Conservation (phyloP, 371 early-diverging fungal genomes). For the Synchytrium microbalum region DNA sequence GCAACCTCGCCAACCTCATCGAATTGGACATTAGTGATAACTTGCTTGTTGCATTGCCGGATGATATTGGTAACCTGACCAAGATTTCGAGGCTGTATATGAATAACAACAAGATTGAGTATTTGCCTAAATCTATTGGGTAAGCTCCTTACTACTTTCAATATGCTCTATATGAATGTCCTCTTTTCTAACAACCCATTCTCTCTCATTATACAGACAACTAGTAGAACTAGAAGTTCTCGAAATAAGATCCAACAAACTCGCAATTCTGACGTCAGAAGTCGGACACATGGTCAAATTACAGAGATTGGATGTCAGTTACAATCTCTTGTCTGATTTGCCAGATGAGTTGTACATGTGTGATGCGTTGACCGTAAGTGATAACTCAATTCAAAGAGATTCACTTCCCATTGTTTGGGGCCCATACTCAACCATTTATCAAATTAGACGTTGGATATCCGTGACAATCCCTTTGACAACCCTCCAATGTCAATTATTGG, state of each 20-base stretch:
- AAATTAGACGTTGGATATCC: slow-evolving; percentile 23
- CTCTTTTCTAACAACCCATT: background rate
- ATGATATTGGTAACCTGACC: slow-evolving; percentile 53
- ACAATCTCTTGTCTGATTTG: slow-evolving; percentile 47
- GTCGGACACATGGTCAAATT: slow-evolving; percentile 26
- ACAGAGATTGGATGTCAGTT: slow-evolving; percentile 41
- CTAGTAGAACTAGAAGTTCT: slow-evolving; percentile 24
- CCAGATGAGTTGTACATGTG: slow-evolving; percentile 46
- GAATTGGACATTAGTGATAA: slow-evolving; percentile 55
- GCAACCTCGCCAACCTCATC: slow-evolving; percentile 43
- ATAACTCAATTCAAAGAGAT: slow-evolving; percentile 10
- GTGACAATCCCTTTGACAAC: slow-evolving; percentile 30
- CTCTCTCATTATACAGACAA: slow-evolving; percentile 10
- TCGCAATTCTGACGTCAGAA: slow-evolving; percentile 26
- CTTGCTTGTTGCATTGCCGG: slow-evolving; percentile 47
- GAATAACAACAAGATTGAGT: slow-evolving; percentile 38
- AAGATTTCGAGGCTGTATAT: slow-evolving; percentile 30
- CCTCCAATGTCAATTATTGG: slow-evolving; percentile 30
- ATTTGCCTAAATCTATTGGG: slow-evolving; percentile 30
- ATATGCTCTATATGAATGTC: background rate
- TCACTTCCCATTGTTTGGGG: background rate
- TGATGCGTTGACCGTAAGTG: slow-evolving; percentile 23
- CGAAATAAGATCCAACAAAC: slow-evolving; percentile 30
- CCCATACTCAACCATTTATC: slow-evolving; percentile 2
- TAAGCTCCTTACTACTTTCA: no score